These are phyloP conservation scores for Cordyceps javanica DNA, from an alignment of 2,329 filamentous ascomycete genomes.

Conservation along the genomic window DNA sequence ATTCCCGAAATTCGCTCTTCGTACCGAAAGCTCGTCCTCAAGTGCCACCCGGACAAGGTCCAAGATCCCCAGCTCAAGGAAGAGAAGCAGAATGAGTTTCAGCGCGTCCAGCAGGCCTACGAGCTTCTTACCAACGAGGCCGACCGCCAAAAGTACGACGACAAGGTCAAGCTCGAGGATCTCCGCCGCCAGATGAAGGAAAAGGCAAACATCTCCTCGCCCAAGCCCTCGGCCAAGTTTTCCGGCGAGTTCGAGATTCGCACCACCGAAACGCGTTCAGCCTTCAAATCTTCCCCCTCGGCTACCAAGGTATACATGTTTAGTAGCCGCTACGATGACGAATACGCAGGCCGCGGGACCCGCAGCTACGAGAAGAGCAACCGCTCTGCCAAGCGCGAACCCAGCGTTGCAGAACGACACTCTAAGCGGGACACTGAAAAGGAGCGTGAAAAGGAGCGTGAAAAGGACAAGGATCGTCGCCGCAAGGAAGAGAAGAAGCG, in stretches of 20 bases:
- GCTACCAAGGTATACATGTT: slow-evolving; percentile 28
- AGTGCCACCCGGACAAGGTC: slow-evolving; percentile 88
- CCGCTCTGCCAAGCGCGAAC: slow-evolving; percentile 37
- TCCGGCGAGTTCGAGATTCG: slow-evolving; percentile 40
- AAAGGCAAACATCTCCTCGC: slow-evolving; percentile 37
- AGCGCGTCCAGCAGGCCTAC: slow-evolving; percentile 87
- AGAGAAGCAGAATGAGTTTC: slow-evolving; percentile 79
- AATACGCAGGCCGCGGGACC: slow-evolving; percentile 29
- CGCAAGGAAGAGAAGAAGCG: slow-evolving; percentile 23
- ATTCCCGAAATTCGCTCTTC: slow-evolving; percentile 67
- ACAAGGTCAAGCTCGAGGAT: slow-evolving; percentile 61
- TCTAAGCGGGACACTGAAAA: slow-evolving; percentile 38
- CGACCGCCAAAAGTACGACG: slow-evolving; percentile 70
- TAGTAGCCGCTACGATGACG: slow-evolving; percentile 42
- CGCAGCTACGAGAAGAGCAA: slow-evolving; percentile 36
- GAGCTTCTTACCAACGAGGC: slow-evolving; percentile 78
- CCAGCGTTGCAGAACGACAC: slow-evolving; percentile 41
- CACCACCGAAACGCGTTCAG: slow-evolving; percentile 42
- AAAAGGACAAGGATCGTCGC: slow-evolving; percentile 24
- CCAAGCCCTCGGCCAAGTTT: slow-evolving; percentile 33
- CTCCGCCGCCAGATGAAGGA: slow-evolving; percentile 49
- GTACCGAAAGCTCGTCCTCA: slow-evolving; percentile 79
- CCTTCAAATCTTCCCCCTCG: slow-evolving; percentile 32
- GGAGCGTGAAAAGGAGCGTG: slow-evolving; percentile 27
- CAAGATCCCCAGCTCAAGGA: slow-evolving; percentile 70